Percentiles rank a stretch among this genome's conserved stretches.
These are phyloP conservation scores for Claviceps spartinae DNA, from an alignment of 2,329 filamentous ascomycete species.

Conservation along the genomic window DNA sequence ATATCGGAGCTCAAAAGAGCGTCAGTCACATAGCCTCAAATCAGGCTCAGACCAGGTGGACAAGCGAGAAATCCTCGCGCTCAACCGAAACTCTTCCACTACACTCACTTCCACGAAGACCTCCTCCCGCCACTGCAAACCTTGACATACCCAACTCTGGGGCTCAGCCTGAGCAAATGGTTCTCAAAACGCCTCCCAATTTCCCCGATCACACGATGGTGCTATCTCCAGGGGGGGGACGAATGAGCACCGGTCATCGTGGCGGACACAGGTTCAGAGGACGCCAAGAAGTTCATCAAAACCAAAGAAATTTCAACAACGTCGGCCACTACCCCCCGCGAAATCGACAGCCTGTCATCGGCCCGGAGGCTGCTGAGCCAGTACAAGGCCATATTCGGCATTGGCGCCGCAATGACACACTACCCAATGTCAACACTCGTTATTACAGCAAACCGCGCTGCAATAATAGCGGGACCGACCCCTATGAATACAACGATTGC, in stretches of 20 bases:
- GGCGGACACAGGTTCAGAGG: background rate
- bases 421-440: background rate
- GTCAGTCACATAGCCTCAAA: background rate
- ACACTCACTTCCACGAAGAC: background rate
- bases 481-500: constrained; percentile 16
- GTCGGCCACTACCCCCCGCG: background rate
- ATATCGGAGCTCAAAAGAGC: background rate
- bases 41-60: background rate
- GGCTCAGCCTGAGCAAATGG: no score
- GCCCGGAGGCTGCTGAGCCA: background rate
- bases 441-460: constrained; percentile 2
- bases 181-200: background rate
- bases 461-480: constrained; percentile 8
- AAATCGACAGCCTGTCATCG: background rate
- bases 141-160: background rate
- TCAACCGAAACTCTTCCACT: background rate
- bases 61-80: background rate
- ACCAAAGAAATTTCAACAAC: background rate
- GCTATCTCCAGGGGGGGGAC: background rate
- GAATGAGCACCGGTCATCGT: background rate
- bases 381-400: background rate
- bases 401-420: background rate
- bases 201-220: background rate
- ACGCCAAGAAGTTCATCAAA: background rate
- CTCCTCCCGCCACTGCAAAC: background rate